Evolutionary conservation across 2,329 filamentous ascomycete genomes (phyloP), one percentile per base, ranked within the genome.

Genomic region (Venturia aucupariae): DNA sequence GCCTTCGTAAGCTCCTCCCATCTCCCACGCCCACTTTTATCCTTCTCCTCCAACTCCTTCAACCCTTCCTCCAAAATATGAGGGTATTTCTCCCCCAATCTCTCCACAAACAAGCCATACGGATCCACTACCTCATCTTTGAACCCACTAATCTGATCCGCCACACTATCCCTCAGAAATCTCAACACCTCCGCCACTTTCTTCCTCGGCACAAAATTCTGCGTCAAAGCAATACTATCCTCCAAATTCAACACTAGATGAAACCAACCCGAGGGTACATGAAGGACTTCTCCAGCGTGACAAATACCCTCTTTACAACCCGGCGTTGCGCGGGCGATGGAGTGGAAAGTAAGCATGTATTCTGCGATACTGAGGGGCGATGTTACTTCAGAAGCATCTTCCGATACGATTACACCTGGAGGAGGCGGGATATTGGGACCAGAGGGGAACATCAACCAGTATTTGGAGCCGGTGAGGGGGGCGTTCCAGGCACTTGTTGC

Each of bases 361-460:
- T 97, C 93, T n/a, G 92, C 91, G 69, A 97, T 97, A 76, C 90
- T 96, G 13, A 97, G 82, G 0, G 93, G 94, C 63, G 89, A 92
- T 0, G 93, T 97, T 61, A 97, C 92, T 76, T 97, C 93, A 72
- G 90, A 92, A 72, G 90, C 89, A 72, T 97, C 94, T 46, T 86
- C 82, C 4, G 90, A 95, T 51, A 97, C 90, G 70, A 89, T 96
- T 44, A 97, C 92, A 3, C 93, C 93, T 0, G 93, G 93, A 7
- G 94, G 92, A 3, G 86, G 81, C 0, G 86, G 84, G 6, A 82
- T 73, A 22, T 77, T 77, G 1, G 79, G 74, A 0, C 85, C 85
- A 0, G 90, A 88, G 0, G 91, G 92, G 72, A 97, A 97, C 91
- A 97, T 95, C 74, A 97, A 93, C 93, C 94, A 97, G 80, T 97